Evolutionary conservation across 345 rosid genomes (phyloP).

Genomic region (Raphanus sativus): DNA sequence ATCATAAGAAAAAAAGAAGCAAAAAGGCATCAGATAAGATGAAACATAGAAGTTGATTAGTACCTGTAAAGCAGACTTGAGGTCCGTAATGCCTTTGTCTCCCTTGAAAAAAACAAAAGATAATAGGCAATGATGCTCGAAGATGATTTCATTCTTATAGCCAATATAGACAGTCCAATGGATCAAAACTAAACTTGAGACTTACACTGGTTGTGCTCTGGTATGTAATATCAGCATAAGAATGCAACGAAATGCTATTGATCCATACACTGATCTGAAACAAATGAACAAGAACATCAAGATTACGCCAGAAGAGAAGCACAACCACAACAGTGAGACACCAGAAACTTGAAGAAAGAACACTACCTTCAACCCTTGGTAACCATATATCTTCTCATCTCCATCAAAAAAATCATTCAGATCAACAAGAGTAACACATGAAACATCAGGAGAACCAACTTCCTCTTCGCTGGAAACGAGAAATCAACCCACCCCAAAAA

Average conservation of each 20-base stretch:
- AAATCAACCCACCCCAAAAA: constrained; percentile 20
- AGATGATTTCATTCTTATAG: neutral
- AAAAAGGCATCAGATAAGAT: too few species aligned
- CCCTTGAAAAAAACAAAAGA: constrained; percentile 46
- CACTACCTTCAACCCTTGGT: constrained; percentile 68
- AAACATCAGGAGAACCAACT: constrained; percentile 55
- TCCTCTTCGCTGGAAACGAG: constrained; percentile 89
- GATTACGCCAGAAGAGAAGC: neutral
- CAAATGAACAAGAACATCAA: constrained; percentile 4
- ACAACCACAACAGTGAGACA: neutral
- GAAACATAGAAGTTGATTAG: neutral
- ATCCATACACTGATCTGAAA: constrained; percentile 77
- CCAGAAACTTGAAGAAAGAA: neutral
- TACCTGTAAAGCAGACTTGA: constrained; percentile 85
- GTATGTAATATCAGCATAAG: constrained; percentile 69
- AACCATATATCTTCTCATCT: constrained; percentile 92
- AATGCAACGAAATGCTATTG: constrained; percentile 63
- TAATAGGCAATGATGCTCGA: constrained; percentile 17
- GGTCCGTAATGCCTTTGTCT: constrained; percentile 85
- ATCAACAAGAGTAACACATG: constrained; percentile 63
- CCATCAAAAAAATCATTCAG: constrained; percentile 71
- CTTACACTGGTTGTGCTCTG: constrained; percentile 69
- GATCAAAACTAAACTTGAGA: neutral
- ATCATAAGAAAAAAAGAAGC: too few species aligned
- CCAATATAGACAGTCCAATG: neutral